Evolutionary conservation across 1,139 yeast genomes (phyloP), one percentile per base, ranked within the genome.

Genomic region (Yamadazyma pseudoaaseri): DNA sequence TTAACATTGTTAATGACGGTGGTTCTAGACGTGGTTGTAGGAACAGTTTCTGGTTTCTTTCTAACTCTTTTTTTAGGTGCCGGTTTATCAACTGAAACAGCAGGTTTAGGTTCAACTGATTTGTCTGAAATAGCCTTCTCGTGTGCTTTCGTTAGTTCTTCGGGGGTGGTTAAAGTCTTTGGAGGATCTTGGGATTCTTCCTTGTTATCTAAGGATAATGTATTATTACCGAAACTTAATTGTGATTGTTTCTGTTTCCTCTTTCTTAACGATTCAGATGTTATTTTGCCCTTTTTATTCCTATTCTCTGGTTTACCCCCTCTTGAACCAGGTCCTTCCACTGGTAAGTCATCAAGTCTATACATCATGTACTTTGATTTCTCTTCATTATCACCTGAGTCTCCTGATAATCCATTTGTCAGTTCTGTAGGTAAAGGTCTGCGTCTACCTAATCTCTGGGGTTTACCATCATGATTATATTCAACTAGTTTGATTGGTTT

Each of bases 321-420:
- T 9, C 73, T 51, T 3, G 73, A 66, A 1, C 74, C 74, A 0
- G 73, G 71, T 0, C 74, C 74, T 36, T 57, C 65, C 1, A 68
- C 46, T 1, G 74, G 74, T 20, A 51, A 48, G 15, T 52, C 45
- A 42, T 68, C 72, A 11, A 67, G 50, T 15, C 73, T 43, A 36
- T 68, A 67, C 42, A 57, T 57, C 31, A 70, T 58, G 22, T 64
- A 45, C 18, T 61, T 52, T 8, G 72, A 52, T 32, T 60, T 58
- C 23, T 54, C 58, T 33, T 52, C 51, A 43, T 67, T 67, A 33
- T 55, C 49, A 6, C 53, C 42, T 1, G 67, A 52, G 2, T 62
- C 57, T 25, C 56, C 47, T 23, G 37, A 28, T 2, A 33, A 26
- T 1, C 51, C 47, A 34, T 60, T 58, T 27, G 51, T 58, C 7